Evolutionary conservation across 2,329 filamentous ascomycete species (phyloP), one percentile per base, ranked within the genome.

Genomic region (Fusarium nanum): DNA sequence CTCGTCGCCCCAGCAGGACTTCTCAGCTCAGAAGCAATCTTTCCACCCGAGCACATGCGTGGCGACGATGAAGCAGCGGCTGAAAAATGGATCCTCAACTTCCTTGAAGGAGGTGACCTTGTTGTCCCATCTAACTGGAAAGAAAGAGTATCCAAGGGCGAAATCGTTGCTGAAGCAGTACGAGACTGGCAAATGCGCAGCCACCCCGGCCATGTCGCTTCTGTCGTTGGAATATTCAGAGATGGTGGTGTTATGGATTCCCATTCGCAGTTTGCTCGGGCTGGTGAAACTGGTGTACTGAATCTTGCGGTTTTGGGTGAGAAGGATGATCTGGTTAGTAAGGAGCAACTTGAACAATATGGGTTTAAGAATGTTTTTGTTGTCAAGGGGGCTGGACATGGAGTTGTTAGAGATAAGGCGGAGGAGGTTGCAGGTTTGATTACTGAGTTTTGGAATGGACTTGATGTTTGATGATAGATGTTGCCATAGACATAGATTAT

Each of bases 1-100:
- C 75, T 86, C 0, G 73, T 87, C n/a, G 84, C 85, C 1, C 84
- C 85, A 0, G 84, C 83, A 0, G 85, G 85, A 0, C 70, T 86
- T 2, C 62, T 85, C 1, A 72, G 71, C 0, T 37, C 68, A 0
- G 30, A 74, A 6, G 1, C 18, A 12, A n/a, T 37, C 6, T 80
- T 83, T 44, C 67, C 71, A 0, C 50, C 68, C 0, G 68, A 78
- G 34, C 56, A 74, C 12, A 34, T 77, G 37, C 61, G 75, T 3
- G 77, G 68, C 0, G 73, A 58, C 0, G 73, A 81, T 3, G 79
- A 82, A 22, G 70, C 52, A 1, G 75, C 67, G 2, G 79, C 81
- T 1, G 66, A 62, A 32, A 76, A 75, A 3, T 83, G 80, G 74
- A 68, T 84, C 0, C 7, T 85, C 0, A 58, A 78, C 0, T 80